Base-by-base conservation (phyloP, 163 green algal species). In the Chlorella variabilis region DNA sequence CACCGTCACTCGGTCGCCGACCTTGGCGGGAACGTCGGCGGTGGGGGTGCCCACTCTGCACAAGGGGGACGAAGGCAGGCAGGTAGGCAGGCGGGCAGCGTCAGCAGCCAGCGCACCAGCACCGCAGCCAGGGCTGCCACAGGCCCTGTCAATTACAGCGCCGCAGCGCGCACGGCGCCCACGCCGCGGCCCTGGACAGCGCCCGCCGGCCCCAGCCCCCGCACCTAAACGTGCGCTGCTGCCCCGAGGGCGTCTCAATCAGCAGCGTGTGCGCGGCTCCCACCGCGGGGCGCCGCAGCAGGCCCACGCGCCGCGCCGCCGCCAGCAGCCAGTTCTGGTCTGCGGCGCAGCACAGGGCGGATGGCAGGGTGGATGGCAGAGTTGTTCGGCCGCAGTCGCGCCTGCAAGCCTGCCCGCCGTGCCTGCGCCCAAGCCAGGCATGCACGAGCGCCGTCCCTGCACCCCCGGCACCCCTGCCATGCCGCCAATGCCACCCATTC, bases 201-300 rank as follows among this genome's bases (percentile, higher is more conserved):
- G 21, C 7, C 39, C 2, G 9, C 27, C 66, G 23, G 38, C 17
- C 20, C 18, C n/a, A 2, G 0, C 38, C 17, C 38, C 0, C 74
- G 27, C 62, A 83, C 77, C 92, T 84, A 86, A 97, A 96, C 1
- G 92, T 95, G 34, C 94, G 88, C 15, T 91, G 89, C 23, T 83
- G 88, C 51, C 90, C 91, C 51, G 87, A 78, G 0, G 93, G 93
- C 9, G 91, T 86, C 67, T 92, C 80, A 39, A 97, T 81, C 31
- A 94, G 88, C 59, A 96, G 77, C 77, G 93, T 89, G 80, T 98
- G 94, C 65, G 97, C 87, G 4, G 93, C 93, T 1, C 88, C 88
- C 18, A 91, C 63, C 0, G 85, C 56, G 13, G 86, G 80, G 42
- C 74, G 78, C 27, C 83, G 71, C 65, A 89, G 80, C 23, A 96